A percentile compares a stretch with the other conserved stretches of the same genome.
phyloP scores from a whole-genome alignment of 1,139 yeast genomes.

The Nadsonia commutata region DNA sequence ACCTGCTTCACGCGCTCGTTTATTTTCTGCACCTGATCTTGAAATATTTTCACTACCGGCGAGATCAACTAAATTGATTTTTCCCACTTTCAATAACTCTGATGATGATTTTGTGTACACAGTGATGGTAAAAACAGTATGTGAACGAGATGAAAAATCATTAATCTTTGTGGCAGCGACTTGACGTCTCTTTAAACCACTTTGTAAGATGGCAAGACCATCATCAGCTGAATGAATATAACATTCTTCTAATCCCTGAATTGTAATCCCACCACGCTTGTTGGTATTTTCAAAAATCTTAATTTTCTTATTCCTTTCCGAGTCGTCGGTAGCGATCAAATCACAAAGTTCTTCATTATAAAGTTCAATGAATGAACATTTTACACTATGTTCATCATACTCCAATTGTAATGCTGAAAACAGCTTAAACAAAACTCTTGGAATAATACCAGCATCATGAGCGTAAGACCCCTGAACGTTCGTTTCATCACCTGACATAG shows the following conservation, averaged over 20 bases:
- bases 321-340: slow-evolving; percentile 27
- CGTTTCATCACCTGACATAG: slow-evolving; percentile 62
- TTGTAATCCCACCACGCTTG: slow-evolving; percentile 20
- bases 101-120: slow-evolving; percentile 27
- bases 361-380: slow-evolving; percentile 55
- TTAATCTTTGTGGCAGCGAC: slow-evolving; percentile 52
- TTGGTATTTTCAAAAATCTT: slow-evolving; percentile 30
- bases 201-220: slow-evolving; percentile 27
- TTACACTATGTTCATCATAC: slow-evolving; percentile 39
- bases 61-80: slow-evolving; percentile 62
- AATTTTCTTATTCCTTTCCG: slow-evolving; percentile 21
- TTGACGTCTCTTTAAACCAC: slow-evolving; percentile 37
- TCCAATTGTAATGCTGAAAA: slow-evolving; percentile 30
- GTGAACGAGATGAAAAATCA: slow-evolving; percentile 47
- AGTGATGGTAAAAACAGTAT: slow-evolving; percentile 55
- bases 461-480: slow-evolving; percentile 9
- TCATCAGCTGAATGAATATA: slow-evolving; percentile 23
- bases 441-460: slow-evolving; percentile 50
- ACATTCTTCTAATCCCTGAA: slow-evolving; percentile 33
- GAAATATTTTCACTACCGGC: slow-evolving; percentile 75
- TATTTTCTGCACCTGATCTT: slow-evolving; percentile 59
- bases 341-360: slow-evolving; percentile 64
- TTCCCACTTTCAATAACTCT: slow-evolving; percentile 24
- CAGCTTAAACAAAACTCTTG: slow-evolving; percentile 38
- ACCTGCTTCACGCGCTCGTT: slow-evolving; percentile 73